phyloP scores from a whole-genome alignment of 768 basidiomycete genomes.

The Candolleomyces aberdarensis region DNA sequence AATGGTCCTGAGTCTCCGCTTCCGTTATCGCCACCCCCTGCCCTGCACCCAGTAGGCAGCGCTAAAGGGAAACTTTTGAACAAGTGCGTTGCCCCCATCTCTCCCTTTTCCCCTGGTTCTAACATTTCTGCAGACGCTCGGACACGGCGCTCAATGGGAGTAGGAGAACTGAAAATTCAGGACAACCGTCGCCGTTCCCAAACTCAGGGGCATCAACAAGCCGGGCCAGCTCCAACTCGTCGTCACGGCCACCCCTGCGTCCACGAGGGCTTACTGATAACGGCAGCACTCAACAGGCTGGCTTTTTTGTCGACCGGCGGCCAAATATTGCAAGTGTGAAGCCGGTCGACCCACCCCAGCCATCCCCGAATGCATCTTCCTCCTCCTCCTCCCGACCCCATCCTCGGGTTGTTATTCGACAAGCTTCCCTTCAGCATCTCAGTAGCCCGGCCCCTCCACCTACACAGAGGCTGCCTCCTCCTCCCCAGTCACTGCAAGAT shows the following conservation, averaged over 20 bases:
- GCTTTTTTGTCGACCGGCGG: slow-evolving; percentile 27
- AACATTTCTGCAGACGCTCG: slow-evolving; percentile 1
- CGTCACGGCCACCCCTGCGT: slow-evolving; percentile 41
- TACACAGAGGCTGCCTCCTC: slow-evolving; percentile 42
- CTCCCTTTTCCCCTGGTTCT: neutral
- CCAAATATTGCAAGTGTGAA: neutral
- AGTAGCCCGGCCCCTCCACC: slow-evolving; percentile 48
- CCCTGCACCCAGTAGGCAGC: neutral
- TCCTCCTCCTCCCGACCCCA: slow-evolving; percentile 13
- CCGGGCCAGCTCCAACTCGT: slow-evolving; percentile 15
- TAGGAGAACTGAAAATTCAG: neutral
- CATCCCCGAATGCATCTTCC: slow-evolving; percentile 9
- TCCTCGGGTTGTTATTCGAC: slow-evolving; percentile 38
- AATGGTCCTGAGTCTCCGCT: slow-evolving; percentile 20
- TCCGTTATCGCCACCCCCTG: neutral
- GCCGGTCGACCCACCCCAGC: slow-evolving; percentile 5
- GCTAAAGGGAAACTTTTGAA: neutral
- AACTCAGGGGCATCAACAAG: slow-evolving; percentile 29
- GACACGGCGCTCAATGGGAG: neutral
- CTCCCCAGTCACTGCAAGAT: slow-evolving; percentile 28
- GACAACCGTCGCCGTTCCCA: slow-evolving; percentile 1
- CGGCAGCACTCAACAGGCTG: slow-evolving; percentile 26
- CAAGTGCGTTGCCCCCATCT: slow-evolving; percentile 6
- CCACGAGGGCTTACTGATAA: slow-evolving; percentile 50
- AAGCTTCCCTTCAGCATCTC: slow-evolving; percentile 40